Evolutionary conservation across 345 rosid species (phyloP).

Genomic region (Citrus glauca): DNA sequence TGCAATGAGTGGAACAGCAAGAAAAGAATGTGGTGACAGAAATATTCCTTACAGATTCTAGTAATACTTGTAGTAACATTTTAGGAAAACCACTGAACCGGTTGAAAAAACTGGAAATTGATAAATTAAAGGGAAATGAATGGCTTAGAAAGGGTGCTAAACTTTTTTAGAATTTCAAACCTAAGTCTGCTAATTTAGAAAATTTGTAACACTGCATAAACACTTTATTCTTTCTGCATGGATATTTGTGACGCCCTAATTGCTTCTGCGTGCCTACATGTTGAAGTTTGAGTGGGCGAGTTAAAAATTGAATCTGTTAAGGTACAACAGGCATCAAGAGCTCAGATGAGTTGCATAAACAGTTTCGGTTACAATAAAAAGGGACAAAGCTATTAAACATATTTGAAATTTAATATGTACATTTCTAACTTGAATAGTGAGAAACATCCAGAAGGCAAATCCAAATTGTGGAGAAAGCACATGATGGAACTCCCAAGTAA

Average conservation of each 20-base stretch:
- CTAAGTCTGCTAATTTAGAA: neutral
- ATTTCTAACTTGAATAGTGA: no score
- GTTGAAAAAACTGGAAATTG: neutral
- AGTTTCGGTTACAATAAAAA: no score
- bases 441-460: no score
- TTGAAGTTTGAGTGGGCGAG: no score
- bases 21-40: neutral
- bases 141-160: no score
- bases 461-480: no score
- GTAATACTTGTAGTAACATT: neutral
- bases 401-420: no score
- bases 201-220: no score
- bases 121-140: neutral
- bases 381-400: no score
- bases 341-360: no score
- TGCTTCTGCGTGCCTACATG: neutral
- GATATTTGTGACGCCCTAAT: neutral
- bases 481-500: neutral
- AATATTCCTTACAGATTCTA: neutral
- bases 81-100: neutral
- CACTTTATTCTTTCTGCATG: neutral
- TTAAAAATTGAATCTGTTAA: no score
- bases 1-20: neutral
- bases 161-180: neutral
- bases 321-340: no score